Percentiles rank a stretch among this genome's conserved stretches.
Conservation (phyloP, 169 alveolate genomes). For the Babesia sp. region DNA sequence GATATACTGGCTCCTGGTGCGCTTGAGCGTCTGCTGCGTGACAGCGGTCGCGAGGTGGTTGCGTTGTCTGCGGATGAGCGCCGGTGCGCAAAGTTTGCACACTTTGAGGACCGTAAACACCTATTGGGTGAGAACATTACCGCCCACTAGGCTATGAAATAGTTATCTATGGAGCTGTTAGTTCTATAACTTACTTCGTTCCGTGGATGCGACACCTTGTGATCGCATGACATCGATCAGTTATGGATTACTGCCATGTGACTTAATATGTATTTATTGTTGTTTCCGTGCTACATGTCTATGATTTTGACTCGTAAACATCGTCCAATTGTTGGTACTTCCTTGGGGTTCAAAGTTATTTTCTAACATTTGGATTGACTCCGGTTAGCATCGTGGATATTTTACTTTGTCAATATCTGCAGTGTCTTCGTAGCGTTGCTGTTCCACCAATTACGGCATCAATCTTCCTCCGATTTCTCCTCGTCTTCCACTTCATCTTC, state of each 20-base stretch:
- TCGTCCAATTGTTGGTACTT: background rate
- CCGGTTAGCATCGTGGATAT: too few species aligned
- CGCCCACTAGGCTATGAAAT: too few species aligned
- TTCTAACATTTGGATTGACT: background rate
- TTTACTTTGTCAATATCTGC: too few species aligned
- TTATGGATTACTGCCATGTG: background rate
- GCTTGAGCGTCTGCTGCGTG: slow-evolving; percentile 34
- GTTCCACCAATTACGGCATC: background rate
- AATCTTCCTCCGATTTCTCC: background rate
- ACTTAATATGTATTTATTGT: background rate
- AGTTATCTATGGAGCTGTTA: too few species aligned
- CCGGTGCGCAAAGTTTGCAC: slow-evolving; percentile 49
- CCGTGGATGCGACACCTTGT: too few species aligned
- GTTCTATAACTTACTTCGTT: too few species aligned
- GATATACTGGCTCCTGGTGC: slow-evolving; percentile 17
- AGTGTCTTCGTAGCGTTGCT: background rate
- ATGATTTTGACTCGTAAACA: background rate
- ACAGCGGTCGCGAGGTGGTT: slow-evolving; percentile 21
- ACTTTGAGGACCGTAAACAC: slow-evolving; percentile 50
- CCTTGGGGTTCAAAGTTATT: too few species aligned
- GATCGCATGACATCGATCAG: background rate
- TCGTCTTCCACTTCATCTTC: slow-evolving; percentile 19
- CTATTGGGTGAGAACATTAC: background rate
- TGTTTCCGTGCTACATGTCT: background rate
- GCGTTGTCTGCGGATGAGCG: slow-evolving; percentile 37